Percentiles rank a stretch among this genome's conserved stretches.
Conservation (phyloP, 2,329 filamentous ascomycete genomes). For the Lecanicillium sp. region DNA sequence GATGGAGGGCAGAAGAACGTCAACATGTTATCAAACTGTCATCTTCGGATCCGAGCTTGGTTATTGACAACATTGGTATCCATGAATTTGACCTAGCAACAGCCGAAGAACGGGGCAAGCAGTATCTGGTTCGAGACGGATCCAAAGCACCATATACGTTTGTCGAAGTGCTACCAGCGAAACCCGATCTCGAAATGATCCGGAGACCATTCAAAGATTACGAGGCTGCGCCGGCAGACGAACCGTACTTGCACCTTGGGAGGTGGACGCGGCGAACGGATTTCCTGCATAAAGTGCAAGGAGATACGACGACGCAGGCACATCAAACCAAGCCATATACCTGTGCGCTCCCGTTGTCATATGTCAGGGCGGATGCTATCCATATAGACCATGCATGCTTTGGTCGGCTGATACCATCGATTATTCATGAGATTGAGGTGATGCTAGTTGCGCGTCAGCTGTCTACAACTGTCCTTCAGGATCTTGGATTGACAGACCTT, state of each 20-base stretch:
- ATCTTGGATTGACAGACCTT: constrained; percentile 44
- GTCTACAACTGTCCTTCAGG: constrained; percentile 23
- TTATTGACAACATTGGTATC: constrained; percentile 22
- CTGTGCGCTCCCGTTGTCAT: constrained; percentile 35
- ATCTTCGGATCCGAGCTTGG: constrained; percentile 17
- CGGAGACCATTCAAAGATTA: constrained; percentile 27
- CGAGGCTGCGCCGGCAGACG: constrained; percentile 31
- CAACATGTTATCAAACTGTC: constrained; percentile 37
- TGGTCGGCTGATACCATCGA: constrained; percentile 61
- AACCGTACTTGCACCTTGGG: constrained; percentile 39
- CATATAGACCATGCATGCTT: constrained; percentile 38
- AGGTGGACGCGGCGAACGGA: constrained; percentile 49
- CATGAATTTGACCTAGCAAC: constrained; percentile 16
- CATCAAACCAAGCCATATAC: constrained; percentile 33
- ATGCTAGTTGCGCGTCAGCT: constrained; percentile 56
- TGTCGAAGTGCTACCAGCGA: constrained; percentile 30
- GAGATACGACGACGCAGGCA: constrained; percentile 8
- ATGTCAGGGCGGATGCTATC: constrained; percentile 43
- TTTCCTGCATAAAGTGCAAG: constrained; percentile 41
- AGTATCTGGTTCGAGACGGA: constrained; percentile 33
- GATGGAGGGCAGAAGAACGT: constrained; percentile 30
- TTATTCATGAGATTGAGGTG: constrained; percentile 62
- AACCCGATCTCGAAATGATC: constrained; percentile 34
- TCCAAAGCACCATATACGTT: constrained; percentile 31
- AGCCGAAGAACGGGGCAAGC: constrained; percentile 12